These are phyloP conservation scores for Thuidium tamariscinum DNA, from an alignment of 225 moss, liverwort and hornwort species.

Conservation along the genomic window DNA sequence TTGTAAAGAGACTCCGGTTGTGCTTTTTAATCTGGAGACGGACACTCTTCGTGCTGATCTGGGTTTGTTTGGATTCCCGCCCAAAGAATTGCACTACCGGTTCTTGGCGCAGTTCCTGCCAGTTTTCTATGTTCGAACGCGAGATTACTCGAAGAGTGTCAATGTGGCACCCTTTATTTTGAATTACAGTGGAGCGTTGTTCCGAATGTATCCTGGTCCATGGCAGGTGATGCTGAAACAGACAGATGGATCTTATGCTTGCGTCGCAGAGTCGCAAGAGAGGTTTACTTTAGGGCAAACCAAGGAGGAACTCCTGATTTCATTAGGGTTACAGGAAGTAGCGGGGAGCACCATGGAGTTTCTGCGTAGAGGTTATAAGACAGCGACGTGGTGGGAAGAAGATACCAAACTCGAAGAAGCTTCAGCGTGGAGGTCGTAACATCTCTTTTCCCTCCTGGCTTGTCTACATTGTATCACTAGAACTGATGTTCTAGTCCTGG, in stretches of 20 bases:
- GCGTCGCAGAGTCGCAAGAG: conserved; percentile 63
- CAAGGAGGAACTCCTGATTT: conserved; percentile 72
- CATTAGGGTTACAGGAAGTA: conserved; percentile 83
- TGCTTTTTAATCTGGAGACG: conserved; percentile 81
- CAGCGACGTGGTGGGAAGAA: conserved; percentile 95
- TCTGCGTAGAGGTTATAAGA: conserved; percentile 86
- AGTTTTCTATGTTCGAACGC: conserved; percentile 82
- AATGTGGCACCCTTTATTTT: conserved; percentile 78
- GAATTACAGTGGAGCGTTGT: conserved; percentile 92
- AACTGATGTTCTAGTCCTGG: background rate
- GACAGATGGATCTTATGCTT: conserved; percentile 77
- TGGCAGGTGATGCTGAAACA: conserved; percentile 99
- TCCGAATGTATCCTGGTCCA: conserved; percentile 89
- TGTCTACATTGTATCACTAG: background rate
- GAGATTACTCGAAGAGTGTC: conserved; percentile 96
- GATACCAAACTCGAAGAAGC: conserved; percentile 52
- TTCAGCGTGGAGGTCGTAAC: conserved; percentile 54
- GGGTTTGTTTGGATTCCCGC: conserved; percentile 85
- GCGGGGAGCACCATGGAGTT: conserved; percentile 80
- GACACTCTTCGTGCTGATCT: conserved; percentile 93
- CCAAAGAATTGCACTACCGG: conserved; percentile 81
- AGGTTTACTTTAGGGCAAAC: conserved; percentile 83
- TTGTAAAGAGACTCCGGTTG: conserved; percentile 53
- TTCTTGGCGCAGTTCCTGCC: conserved; percentile 84
- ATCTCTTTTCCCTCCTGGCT: background rate